Base-by-base conservation (phyloP, 768 basidiomycete genomes). In the Leccinum ochraceum region DNA sequence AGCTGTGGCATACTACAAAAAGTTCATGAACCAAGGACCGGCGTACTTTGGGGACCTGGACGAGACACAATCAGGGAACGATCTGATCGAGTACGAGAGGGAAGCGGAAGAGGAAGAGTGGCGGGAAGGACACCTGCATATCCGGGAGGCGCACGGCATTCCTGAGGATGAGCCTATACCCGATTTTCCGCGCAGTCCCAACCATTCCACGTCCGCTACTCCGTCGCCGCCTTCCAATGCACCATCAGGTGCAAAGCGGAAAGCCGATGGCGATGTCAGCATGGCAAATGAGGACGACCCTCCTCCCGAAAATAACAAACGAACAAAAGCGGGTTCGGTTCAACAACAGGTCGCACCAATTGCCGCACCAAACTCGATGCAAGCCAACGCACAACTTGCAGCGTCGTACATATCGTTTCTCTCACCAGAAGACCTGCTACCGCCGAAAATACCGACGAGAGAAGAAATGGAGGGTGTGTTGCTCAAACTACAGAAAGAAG, bases 21-120 rank as follows among this genome's bases (percentile, higher is more conserved):
- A 92, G 74, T 98, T 95, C 71, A 84, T 86, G 76, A 86, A 89
- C 66, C 92, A 94, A 69, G 92, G 90, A 0, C 92, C 92, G 1
- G 81, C 83, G 0, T 98, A 99, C 72, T 98, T 90, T 72, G 95
- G 96, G 8, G 94, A 99, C 69, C 66, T 88, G 14, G 96, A 98
- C 69, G 95, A 99, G 72, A 75, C 76, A 3, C 64, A 71, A 24
- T 54, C 49, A 9, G 87, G 84, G 51, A 76, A 85, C 57, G 86
- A 81, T 8, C 72, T 99, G 32, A 70, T 94, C 16, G 80, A 84
- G 57, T 91, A 80, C 60, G 96, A 98, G 75, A 75, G 75, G 48
- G 79, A 81, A 59, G 83, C 86, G 28, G 93, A 94, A 72, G 82
- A 88, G 59, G 83, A 87, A 69, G 90, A 87, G 60, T 91, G 87